Evolutionary conservation across 495 filamentous ascomycete genomes (phyloP), one percentile per base, ranked within the genome.

Genomic region (Trichoderma reesei): DNA sequence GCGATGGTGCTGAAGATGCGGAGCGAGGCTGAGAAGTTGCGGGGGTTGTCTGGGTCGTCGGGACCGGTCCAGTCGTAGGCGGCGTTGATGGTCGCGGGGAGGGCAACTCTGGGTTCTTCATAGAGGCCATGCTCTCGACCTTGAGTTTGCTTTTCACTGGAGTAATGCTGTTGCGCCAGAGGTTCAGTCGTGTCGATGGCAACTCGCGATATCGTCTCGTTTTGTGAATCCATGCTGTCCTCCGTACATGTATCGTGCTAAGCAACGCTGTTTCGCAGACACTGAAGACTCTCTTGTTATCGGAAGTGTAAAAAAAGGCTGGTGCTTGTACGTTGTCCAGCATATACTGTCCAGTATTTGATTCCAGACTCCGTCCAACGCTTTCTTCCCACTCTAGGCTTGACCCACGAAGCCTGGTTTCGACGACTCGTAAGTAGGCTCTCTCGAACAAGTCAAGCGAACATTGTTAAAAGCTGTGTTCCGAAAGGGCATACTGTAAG

Each of bases 51-150:
- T 13, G 51, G 51, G 26, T 56, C 51, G 3, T 56, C 51, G 3
- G 51, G 26, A 5, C 26, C 11, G 51, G 51, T 56, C 51, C 51
- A 56, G 26, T 56, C 51, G 51, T 56, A 56, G 26, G 51, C 51
- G 26, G 51, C 51, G 11, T 56, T 56, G 51, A 56, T 56, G 16
- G 51, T 56, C 20, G 51, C 9, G 20, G 51, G 51, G 26, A 56
- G 51, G 1, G 14, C 26, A 4, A 56, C 34, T 26, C 34, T 14
- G 16, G 51, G 51, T n/a, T 56, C 51, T 34, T 31, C 20, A 56
- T 56, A 34, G 8, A 10, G 51, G 14, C 9, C 11, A 10, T 56
- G 51, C 18, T 56, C 51, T 56, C 34, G 26, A 56, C 34, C 8
- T 5, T 56, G 11, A 26, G 3, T 5, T 11, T 1, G 31, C 26